Percentiles rank a stretch among this genome's conserved stretches.
These are phyloP conservation scores for Elongisporangium senticosum DNA, from an alignment of 352 stramenopile species.

Conservation along the genomic window DNA sequence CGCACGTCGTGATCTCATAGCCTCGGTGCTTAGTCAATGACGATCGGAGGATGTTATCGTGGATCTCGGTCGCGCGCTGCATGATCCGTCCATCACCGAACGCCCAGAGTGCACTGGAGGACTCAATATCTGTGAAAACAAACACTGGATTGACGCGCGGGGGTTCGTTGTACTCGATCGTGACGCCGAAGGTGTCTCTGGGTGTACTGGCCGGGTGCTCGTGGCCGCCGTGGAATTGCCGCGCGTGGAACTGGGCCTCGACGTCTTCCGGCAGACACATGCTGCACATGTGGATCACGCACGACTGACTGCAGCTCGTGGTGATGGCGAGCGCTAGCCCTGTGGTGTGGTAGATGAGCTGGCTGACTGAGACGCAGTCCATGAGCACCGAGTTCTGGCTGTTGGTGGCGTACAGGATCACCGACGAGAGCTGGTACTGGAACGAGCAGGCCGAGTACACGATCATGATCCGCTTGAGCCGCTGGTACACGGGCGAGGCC, in stretches of 20 bases:
- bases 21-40: slow-evolving; percentile 47
- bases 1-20: slow-evolving; percentile 58
- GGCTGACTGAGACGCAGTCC: slow-evolving; percentile 35
- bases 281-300: slow-evolving; percentile 28
- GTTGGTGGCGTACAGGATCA: slow-evolving; percentile 35
- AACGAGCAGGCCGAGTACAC: slow-evolving; percentile 57
- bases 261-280: slow-evolving; percentile 36
- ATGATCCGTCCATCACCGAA: slow-evolving; percentile 38
- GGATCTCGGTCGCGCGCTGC: slow-evolving; percentile 40
- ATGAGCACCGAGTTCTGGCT: slow-evolving; percentile 19
- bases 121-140: slow-evolving; percentile 66
- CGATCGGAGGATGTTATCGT: slow-evolving; percentile 51
- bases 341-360: slow-evolving; percentile 33
- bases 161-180: slow-evolving; percentile 32
- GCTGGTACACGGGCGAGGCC: slow-evolving; percentile 58
- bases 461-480: slow-evolving; percentile 65
- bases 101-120: slow-evolving; percentile 49
- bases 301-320: slow-evolving; percentile 43
- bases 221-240: slow-evolving; percentile 25
- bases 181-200: slow-evolving; percentile 16
- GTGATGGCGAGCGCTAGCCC: slow-evolving; percentile 38
- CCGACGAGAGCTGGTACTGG: slow-evolving; percentile 51
- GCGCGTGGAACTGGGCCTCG: slow-evolving; percentile 30
- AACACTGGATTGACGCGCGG: slow-evolving; percentile 52
- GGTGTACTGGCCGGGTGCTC: slow-evolving; percentile 16